These are phyloP conservation scores for Suillus sp. DNA, from an alignment of 768 basidiomycete species.

Conservation along the genomic window DNA sequence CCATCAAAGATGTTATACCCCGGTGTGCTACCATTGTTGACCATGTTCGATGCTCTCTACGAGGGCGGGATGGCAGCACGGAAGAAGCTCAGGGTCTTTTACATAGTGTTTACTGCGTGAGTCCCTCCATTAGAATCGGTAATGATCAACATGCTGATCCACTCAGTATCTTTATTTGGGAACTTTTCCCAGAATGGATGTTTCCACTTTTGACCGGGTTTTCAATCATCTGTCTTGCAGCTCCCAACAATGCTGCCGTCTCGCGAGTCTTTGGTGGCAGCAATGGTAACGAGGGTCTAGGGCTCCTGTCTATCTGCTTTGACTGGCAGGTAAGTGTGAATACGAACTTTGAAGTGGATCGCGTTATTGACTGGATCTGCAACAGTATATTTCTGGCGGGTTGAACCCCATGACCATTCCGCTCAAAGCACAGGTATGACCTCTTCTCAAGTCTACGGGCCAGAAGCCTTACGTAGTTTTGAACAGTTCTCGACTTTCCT, in stretches of 20 bases:
- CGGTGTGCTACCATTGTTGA: slow-evolving; percentile 45
- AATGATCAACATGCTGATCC: slow-evolving; percentile 9
- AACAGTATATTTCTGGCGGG: slow-evolving; percentile 31
- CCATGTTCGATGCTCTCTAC: slow-evolving; percentile 51
- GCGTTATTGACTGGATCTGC: not conserved
- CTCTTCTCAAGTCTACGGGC: not conserved
- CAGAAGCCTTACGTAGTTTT: not conserved
- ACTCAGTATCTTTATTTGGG: slow-evolving; percentile 35
- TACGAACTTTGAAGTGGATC: slow-evolving; percentile 22
- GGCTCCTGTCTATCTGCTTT: slow-evolving; percentile 59
- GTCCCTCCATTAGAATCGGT: slow-evolving; percentile 3
- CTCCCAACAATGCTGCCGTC: slow-evolving; percentile 48
- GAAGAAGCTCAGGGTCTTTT: slow-evolving; percentile 48
- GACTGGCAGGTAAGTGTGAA: slow-evolving; percentile 44
- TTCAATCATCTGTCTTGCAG: slow-evolving; percentile 62
- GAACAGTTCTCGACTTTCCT: slow-evolving; percentile 44
- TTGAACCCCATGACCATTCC: slow-evolving; percentile 53
- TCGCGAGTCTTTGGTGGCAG: slow-evolving; percentile 70
- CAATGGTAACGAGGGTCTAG: slow-evolving; percentile 68
- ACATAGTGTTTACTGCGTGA: slow-evolving; percentile 45
- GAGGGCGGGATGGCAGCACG: slow-evolving; percentile 37
- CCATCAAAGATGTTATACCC: slow-evolving; percentile 58
- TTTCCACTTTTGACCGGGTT: slow-evolving; percentile 68
- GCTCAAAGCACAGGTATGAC: slow-evolving; percentile 42
- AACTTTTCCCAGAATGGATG: slow-evolving; percentile 30